Conservation (phyloP, 345 rosid genomes). For the Salix dunnii region DNA sequence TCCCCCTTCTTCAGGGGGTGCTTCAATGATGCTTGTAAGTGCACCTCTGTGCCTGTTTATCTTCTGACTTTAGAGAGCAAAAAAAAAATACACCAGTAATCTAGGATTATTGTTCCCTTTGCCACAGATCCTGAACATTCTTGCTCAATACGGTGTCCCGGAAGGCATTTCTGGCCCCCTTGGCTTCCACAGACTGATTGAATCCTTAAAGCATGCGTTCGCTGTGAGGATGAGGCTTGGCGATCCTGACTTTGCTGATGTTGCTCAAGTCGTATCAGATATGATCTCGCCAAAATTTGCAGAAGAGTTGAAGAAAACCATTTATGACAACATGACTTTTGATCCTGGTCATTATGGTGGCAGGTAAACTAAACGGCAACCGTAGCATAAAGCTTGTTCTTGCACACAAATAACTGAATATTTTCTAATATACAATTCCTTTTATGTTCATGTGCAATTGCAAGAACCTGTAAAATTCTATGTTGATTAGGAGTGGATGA, state of each 20-base stretch:
- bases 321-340: conserved; percentile 54
- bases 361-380: conserved; percentile 26
- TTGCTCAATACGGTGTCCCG: conserved; percentile 42
- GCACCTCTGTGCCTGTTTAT: neutral
- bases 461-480: no score
- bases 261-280: conserved; percentile 40
- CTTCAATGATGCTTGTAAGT: conserved; percentile 54
- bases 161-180: conserved; percentile 39
- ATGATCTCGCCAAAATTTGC: conserved; percentile 60
- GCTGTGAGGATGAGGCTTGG: conserved; percentile 67
- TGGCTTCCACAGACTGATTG: conserved; percentile 52
- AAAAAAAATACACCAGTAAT: neutral
- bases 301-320: conserved; percentile 34
- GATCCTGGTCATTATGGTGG: conserved; percentile 47
- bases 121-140: conserved; percentile 48
- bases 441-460: no score
- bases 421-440: no score
- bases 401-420: no score
- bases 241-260: conserved; percentile 52
- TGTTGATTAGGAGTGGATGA: no score
- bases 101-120: neutral
- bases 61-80: neutral
- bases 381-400: neutral
- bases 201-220: conserved; percentile 60
- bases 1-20: conserved; percentile 63